A percentile compares a stretch with the other conserved stretches of the same genome.
Conservation (phyloP, 2,329 filamentous ascomycete species). For the Acarospora socialis region DNA sequence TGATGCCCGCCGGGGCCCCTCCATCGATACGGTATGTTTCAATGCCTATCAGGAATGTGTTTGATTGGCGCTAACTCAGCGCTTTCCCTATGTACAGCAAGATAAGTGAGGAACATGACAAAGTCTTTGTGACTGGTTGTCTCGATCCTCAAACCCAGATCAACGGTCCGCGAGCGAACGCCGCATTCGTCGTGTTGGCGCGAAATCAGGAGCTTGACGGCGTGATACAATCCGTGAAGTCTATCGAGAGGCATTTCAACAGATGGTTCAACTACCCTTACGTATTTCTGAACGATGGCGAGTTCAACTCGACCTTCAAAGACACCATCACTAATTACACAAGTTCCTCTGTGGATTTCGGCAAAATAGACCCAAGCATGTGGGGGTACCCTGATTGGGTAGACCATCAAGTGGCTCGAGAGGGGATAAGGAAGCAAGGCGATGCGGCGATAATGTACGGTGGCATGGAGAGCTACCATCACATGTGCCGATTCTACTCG, state of each 20-base stretch:
- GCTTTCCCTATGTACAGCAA: conserved; percentile 41
- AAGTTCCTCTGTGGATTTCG: conserved; percentile 78
- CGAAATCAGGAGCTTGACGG: conserved; percentile 93
- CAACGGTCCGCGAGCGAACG: conserved; percentile 70
- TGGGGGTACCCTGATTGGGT: conserved; percentile 98
- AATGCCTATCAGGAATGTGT: background rate
- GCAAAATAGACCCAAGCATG: conserved; percentile 76
- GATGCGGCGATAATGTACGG: conserved; percentile 98
- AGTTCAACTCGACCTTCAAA: conserved; percentile 92
- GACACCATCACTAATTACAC: conserved; percentile 80
- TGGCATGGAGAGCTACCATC: conserved; percentile 94
- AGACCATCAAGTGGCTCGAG: conserved; percentile 81
- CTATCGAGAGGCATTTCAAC: conserved; percentile 97
- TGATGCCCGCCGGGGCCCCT: conserved; percentile 78
- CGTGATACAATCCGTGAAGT: conserved; percentile 92
- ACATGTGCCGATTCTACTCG: conserved; percentile 99
- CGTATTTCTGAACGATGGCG: conserved; percentile 93
- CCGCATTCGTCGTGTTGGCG: conserved; percentile 87
- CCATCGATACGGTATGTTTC: conserved; percentile 67
- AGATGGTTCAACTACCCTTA: conserved; percentile 98
- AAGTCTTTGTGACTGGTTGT: conserved; percentile 87
- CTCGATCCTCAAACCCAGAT: conserved; percentile 58
- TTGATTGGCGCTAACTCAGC: conserved; percentile 5
- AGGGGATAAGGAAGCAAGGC: conserved; percentile 92
- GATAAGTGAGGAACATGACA: conserved; percentile 95